Conservation (phyloP, 805 yeast species). For the Komagataella phaffii region DNA sequence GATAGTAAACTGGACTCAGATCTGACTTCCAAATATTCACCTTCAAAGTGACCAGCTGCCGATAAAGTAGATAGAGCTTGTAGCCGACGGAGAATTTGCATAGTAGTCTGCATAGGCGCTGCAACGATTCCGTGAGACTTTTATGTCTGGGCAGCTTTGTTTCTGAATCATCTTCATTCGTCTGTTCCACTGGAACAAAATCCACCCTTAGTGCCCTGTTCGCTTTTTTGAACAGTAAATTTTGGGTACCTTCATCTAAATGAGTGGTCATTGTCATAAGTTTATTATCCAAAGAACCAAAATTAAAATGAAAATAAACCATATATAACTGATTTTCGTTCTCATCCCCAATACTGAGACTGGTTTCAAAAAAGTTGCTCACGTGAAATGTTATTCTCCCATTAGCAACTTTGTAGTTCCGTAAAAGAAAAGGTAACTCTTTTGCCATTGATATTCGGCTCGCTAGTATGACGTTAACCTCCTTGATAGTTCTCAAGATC, state of each 20-base stretch:
- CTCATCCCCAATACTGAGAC: constrained; percentile 63
- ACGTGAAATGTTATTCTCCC: constrained; percentile 65
- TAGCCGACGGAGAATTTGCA: constrained; percentile 50
- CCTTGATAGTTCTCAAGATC: constrained; percentile 46
- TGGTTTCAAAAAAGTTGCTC: constrained; percentile 54
- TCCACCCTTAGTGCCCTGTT: constrained; percentile 29
- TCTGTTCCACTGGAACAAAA: constrained; percentile 3
- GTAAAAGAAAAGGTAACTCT: constrained; percentile 52
- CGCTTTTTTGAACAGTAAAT: constrained; percentile 37
- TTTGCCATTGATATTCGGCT: constrained; percentile 59
- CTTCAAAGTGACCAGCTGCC: constrained; percentile 39
- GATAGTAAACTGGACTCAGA: constrained; percentile 41
- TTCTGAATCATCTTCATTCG: background rate
- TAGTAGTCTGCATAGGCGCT: constrained; percentile 40
- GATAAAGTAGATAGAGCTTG: constrained; percentile 46
- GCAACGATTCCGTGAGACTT: constrained; percentile 24
- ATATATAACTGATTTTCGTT: constrained; percentile 58
- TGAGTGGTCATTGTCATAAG: constrained; percentile 14
- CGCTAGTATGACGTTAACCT: constrained; percentile 60
- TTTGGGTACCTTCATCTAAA: constrained; percentile 18
- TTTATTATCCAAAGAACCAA: constrained; percentile 26
- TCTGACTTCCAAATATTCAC: constrained; percentile 45
- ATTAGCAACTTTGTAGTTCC: constrained; percentile 51
- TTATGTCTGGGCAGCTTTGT: background rate
- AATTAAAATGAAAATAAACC: constrained; percentile 60